Evolutionary conservation across 768 basidiomycete species (phyloP).

Genomic region (Lentinula sp.): DNA sequence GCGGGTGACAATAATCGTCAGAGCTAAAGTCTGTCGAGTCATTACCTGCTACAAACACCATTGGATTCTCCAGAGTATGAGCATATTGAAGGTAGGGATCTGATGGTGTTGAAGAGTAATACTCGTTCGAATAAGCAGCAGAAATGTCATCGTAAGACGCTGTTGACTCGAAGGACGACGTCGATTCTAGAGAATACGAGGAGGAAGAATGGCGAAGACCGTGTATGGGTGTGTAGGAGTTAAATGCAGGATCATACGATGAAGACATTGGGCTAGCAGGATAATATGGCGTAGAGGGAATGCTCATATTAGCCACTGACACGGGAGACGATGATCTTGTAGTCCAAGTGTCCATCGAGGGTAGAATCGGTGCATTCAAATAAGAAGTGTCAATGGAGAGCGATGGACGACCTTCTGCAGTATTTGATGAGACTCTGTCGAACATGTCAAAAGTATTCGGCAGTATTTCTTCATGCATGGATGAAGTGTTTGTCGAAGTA

Average conservation of each 20-base stretch:
- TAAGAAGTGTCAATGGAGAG: conserved; percentile 37
- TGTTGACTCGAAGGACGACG: conserved; percentile 9
- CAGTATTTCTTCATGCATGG: background rate
- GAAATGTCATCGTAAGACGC: conserved; percentile 11
- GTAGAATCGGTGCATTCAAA: background rate
- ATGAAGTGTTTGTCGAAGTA: conserved; percentile 14
- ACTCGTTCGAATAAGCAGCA: background rate
- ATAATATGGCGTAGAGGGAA: conserved; percentile 35
- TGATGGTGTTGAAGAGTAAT: background rate
- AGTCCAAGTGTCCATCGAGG: conserved; percentile 32
- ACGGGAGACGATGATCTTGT: conserved; percentile 34
- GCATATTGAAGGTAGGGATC: background rate
- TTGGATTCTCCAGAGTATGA: background rate
- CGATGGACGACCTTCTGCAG: conserved; percentile 10
- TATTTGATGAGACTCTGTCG: background rate
- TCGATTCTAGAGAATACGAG: conserved; percentile 18
- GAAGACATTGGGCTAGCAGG: conserved; percentile 21
- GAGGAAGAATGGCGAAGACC: conserved; percentile 25
- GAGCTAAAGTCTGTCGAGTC: background rate
- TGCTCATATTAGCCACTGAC: conserved; percentile 25
- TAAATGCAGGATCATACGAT: conserved; percentile 14
- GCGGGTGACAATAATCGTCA: background rate
- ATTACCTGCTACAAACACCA: background rate
- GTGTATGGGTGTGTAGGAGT: background rate
- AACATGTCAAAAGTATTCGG: conserved; percentile 3